A percentile compares a stretch with the other conserved stretches of the same genome.
phyloP scores from a whole-genome alignment of 2,329 filamentous ascomycete genomes.

The Talaromyces pinophilus region DNA sequence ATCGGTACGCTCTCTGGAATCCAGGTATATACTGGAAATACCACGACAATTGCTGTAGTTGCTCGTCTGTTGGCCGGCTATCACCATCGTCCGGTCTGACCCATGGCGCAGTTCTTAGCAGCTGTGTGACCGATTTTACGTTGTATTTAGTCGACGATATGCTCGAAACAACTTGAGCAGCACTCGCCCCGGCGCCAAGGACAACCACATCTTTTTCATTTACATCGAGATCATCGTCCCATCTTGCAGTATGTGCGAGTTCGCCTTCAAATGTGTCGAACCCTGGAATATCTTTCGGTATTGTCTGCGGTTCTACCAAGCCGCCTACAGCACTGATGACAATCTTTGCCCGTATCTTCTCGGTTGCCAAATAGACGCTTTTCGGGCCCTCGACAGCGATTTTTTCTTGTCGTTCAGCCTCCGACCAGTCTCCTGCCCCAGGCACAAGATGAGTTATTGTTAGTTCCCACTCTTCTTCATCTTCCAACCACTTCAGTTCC shows the following conservation, averaged over 20 bases:
- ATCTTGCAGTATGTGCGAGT: constrained; percentile 61
- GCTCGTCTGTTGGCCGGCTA: constrained; percentile 32
- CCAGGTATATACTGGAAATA: constrained; percentile 55
- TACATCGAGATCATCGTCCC: constrained; percentile 56
- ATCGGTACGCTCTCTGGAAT: constrained; percentile 50
- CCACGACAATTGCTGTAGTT: constrained; percentile 50
- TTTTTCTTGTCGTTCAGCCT: constrained; percentile 49
- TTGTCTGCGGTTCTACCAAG: constrained; percentile 56
- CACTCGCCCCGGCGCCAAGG: constrained; percentile 60
- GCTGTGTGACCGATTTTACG: constrained; percentile 59
- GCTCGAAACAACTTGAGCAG: constrained; percentile 58
- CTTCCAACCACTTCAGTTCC: constrained; percentile 54
- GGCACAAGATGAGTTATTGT: constrained; percentile 52
- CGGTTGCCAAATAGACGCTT: constrained; percentile 54
- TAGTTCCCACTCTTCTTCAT: constrained; percentile 58
- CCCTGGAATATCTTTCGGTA: constrained; percentile 54
- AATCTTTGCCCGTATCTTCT: constrained; percentile 57
- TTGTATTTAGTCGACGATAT: constrained; percentile 51
- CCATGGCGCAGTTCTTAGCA: constrained; percentile 62
- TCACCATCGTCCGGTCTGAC: constrained; percentile 42
- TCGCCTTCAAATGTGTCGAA: constrained; percentile 56
- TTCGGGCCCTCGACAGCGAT: constrained; percentile 47
- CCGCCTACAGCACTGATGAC: constrained; percentile 58
- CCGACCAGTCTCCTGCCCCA: constrained; percentile 57
- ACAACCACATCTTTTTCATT: constrained; percentile 59